Evolutionary conservation across 257 asterid species (phyloP).

Genomic region (Gentiana straminea): DNA sequence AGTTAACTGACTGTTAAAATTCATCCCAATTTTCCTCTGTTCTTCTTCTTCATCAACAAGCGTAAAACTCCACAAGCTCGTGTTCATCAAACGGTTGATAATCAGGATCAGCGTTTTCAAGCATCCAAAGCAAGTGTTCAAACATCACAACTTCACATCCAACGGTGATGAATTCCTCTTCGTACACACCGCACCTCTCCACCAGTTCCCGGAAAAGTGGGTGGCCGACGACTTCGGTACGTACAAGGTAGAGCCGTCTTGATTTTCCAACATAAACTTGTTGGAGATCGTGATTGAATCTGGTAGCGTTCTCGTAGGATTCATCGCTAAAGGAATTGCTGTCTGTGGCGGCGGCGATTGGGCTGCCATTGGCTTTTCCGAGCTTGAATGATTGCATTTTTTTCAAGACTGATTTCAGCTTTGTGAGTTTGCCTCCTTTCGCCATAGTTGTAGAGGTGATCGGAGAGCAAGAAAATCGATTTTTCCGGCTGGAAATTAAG

Average conservation of each 20-base stretch:
- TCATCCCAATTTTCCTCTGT: neutral
- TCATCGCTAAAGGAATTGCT: conserved; percentile 11
- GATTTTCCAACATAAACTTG: conserved; percentile 91
- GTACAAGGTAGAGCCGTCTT: conserved; percentile 63
- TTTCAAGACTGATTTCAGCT: conserved; percentile 73
- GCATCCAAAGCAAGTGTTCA: conserved; percentile 87
- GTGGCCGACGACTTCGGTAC: conserved; percentile 66
- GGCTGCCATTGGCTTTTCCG: conserved; percentile 33
- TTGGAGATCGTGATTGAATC: conserved; percentile 29
- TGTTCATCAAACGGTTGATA: conserved; percentile 72
- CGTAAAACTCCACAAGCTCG: conserved; percentile 66
- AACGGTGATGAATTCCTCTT: conserved; percentile 34
- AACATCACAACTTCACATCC: conserved; percentile 89
- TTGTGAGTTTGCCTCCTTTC: conserved; percentile 67
- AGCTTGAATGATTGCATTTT: conserved; percentile 95
- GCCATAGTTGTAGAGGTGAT: neutral
- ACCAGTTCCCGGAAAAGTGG: conserved; percentile 85
- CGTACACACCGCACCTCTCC: conserved; percentile 27
- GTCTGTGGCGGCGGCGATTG: conserved; percentile 17
- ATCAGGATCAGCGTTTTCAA: conserved; percentile 77
- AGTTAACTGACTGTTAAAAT: conserved; percentile 15
- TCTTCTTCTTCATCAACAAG: conserved; percentile 33
- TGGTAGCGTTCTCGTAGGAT: neutral
- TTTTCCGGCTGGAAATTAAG: too few species aligned
- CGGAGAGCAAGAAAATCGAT: too few species aligned